Evolutionary conservation across 331 rosid genomes (phyloP), one percentile per base, ranked within the genome.

Genomic region (Malus hybrid): DNA sequence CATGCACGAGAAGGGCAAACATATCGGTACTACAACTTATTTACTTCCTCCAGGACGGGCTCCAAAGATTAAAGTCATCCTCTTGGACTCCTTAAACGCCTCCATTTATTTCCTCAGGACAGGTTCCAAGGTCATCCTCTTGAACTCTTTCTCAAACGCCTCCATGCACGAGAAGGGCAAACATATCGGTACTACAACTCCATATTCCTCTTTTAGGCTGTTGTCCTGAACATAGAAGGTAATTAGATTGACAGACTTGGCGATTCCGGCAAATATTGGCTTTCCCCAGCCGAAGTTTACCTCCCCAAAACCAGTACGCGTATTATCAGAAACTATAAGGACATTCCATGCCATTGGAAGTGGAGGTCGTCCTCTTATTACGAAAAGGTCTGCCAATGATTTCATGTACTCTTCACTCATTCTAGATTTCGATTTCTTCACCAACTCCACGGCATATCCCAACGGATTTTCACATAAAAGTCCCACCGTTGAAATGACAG

Each of bases 271-370:
- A 57, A 20, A 85, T 0, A 65, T 57, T 0, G 86, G 79, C 29
- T 44, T 46, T 6, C 91, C 91, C 87, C 87, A 82, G 12, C 91
- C 88, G 3, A 87, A 87, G 32, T 85, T 77, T 2, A 87, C 19
- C 1, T 59, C 36, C 18, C n/a, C 31, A 1, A 78, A 73, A 16
- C 85, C 84, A 0, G 57, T 66, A 5, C 65, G 77, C 3, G 75
- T 66, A 0, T 5, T 10, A 33, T 87, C 91, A 1, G 76, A 83
- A 56, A 85, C 79, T 12, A 85, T 10, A 13, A 50, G 81, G 12
- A 42, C 48, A 10, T 70, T 78, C 31, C 84, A 79, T 2, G 0
- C 15, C 5, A 29, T 59, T 16, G 56, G 60, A 46, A 39, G 24
- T 33, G 1, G 67, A 1, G 85, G 85, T 3, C 85, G 64, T 3